Percentiles rank a stretch among this genome's conserved stretches.
Conservation (phyloP, 805 yeast genomes). For the Candida nonsorbophila region DNA sequence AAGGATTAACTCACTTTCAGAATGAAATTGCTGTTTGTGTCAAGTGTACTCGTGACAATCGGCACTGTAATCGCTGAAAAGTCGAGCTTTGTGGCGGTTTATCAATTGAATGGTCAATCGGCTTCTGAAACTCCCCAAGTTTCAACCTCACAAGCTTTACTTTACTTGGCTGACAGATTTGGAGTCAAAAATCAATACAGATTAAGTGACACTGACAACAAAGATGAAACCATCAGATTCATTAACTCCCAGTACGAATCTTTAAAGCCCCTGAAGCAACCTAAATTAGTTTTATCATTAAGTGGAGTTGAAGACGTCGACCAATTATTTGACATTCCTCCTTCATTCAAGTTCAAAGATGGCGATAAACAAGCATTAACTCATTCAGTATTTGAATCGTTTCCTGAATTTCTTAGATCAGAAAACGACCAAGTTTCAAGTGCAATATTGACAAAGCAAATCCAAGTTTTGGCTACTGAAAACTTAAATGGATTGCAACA, state of each 20-base stretch:
- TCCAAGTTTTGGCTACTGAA: conserved; percentile 2
- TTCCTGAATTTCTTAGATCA: background rate
- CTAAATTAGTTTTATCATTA: conserved; percentile 32
- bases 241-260: conserved; percentile 12
- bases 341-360: conserved; percentile 16
- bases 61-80: too few species aligned
- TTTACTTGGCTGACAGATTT: conserved; percentile 42
- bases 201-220: conserved; percentile 17
- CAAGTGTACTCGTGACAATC: too few species aligned
- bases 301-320: conserved; percentile 32
- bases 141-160: conserved; percentile 22
- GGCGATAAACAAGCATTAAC: conserved; percentile 1
- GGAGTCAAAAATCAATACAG: conserved; percentile 33
- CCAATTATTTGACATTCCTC: too few species aligned
- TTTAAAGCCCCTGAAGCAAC: conserved; percentile 8
- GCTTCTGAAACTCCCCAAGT: conserved; percentile 1
- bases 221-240: conserved; percentile 18
- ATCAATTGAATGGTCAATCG: conserved; percentile 4
- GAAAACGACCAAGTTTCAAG: background rate
- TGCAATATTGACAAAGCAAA: conserved; percentile 7
- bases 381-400: background rate
- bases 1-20: too few species aligned
- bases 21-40: conserved; percentile 39
- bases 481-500: conserved; percentile 1
- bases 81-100: too few species aligned